phyloP scores from a whole-genome alignment of 164 flowering plant genomes.

The Malania oleifera region DNA sequence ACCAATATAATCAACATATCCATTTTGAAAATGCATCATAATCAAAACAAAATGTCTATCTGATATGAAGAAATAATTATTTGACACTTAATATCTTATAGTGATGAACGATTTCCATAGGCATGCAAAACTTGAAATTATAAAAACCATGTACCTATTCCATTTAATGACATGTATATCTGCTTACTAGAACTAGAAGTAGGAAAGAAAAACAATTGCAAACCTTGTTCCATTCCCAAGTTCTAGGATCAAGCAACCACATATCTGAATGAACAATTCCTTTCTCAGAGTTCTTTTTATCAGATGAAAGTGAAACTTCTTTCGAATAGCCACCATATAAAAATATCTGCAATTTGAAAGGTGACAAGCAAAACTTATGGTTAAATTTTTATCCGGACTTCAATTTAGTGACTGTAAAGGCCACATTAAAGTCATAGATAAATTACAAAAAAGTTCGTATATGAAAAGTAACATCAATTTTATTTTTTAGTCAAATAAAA shows the following conservation, averaged over 20 bases:
- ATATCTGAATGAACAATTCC: conserved; percentile 90
- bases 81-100: too few species aligned
- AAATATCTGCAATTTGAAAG: conserved; percentile 49
- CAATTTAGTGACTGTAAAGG: neutral
- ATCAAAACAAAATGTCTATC: too few species aligned
- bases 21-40: too few species aligned
- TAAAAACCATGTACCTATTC: too few species aligned
- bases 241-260: conserved; percentile 96
- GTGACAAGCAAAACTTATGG: neutral
- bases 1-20: too few species aligned
- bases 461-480: neutral
- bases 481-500: neutral
- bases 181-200: neutral
- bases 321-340: conserved; percentile 96
- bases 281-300: conserved; percentile 79
- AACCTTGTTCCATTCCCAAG: conserved; percentile 99
- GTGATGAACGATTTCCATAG: too few species aligned
- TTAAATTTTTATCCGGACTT: neutral
- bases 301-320: conserved; percentile 67
- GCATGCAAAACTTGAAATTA: too few species aligned
- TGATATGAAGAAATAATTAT: too few species aligned
- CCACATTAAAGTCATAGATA: neutral
- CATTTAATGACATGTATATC: too few species aligned
- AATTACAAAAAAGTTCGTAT: too few species aligned
- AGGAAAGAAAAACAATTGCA: neutral